These are phyloP conservation scores for Rhodotorula sp. DNA, from an alignment of 1,284 basidiomycete genomes.

Conservation along the genomic window DNA sequence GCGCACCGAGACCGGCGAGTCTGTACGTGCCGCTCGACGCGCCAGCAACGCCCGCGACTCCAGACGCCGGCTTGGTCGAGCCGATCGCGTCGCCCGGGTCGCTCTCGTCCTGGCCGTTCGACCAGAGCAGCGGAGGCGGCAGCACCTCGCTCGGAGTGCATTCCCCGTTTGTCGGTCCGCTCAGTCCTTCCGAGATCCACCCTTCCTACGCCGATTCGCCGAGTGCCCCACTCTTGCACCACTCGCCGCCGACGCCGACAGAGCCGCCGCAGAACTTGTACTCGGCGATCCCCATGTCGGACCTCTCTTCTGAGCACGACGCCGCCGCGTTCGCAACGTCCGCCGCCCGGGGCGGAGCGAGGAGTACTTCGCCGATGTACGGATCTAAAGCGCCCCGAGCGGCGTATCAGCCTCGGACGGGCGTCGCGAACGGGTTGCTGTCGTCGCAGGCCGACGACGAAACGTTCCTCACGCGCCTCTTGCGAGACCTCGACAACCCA, in stretches of 20 bases:
- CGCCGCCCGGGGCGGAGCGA: background rate
- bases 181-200: conserved; percentile 32
- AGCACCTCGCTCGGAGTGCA: conserved; percentile 2
- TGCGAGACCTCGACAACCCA: conserved; percentile 27
- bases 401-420: conserved; percentile 13
- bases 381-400: background rate
- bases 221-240: background rate
- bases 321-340: conserved; percentile 21
- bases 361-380: background rate
- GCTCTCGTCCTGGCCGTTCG: conserved; percentile 34
- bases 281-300: conserved; percentile 28
- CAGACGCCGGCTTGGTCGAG: background rate
- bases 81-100: conserved; percentile 5
- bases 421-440: conserved; percentile 25
- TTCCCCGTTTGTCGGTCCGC: conserved; percentile 11
- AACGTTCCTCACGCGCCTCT: conserved; percentile 9
- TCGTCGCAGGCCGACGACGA: background rate
- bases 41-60: background rate
- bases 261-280: conserved; percentile 20
- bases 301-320: background rate
- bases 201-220: conserved; percentile 34
- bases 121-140: background rate
- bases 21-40: conserved; percentile 37
- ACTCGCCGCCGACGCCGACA: conserved; percentile 4
- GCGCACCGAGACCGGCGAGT: conserved; percentile 25